Base-by-base conservation (phyloP, 2,329 filamentous ascomycete genomes). In the Calonectria crousiana region DNA sequence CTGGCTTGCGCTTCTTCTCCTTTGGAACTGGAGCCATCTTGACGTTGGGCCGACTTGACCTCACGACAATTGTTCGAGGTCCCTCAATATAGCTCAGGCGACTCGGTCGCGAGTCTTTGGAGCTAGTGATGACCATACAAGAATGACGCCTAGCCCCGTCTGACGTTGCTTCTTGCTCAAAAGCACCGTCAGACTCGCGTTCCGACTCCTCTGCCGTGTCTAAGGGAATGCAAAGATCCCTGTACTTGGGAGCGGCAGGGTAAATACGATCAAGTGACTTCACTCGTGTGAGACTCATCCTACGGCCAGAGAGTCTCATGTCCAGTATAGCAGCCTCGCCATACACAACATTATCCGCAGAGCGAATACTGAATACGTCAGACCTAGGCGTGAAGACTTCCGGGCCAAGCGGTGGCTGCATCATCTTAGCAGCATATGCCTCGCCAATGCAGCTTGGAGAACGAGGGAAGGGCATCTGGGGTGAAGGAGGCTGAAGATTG, bases 261-360 rank as follows among this genome's bases (percentile, higher is more conserved):
- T 82, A 83, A 26, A 82, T 81, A 62, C 84, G 80, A 58, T 86
- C 86, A 3, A 87, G 79, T 13, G 86, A 88, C 60, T 82, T 84
- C 41, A 83, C 81, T 72, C 84, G 80, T 28, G 80, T 78, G 11
- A 85, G 64, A 9, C 78, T 78, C 6, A 76, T 76, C 20, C 72
- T 77, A 4, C 77, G 75, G 16, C 78, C 74, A 3, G 83, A 80
- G 4, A 78, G 77, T 14, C 81, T 78, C 79, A 86, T 80, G 47
- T 86, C 84, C 11, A 87, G 71, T 16, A 87, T 71, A 2, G 85
- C 83, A 8, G 86, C 85, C 69, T 87, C 84, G 4, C 85, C 86
- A 58, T 84, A 85, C 49, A 85, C 79, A 67, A 86, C 82, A 26
- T 83, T 82, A 64, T 86, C 86, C 44, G 82, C 76, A 56, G 84